Evolutionary conservation across 2,329 filamentous ascomycete genomes (phyloP).

Genomic region (Colletotrichum abscissum): DNA sequence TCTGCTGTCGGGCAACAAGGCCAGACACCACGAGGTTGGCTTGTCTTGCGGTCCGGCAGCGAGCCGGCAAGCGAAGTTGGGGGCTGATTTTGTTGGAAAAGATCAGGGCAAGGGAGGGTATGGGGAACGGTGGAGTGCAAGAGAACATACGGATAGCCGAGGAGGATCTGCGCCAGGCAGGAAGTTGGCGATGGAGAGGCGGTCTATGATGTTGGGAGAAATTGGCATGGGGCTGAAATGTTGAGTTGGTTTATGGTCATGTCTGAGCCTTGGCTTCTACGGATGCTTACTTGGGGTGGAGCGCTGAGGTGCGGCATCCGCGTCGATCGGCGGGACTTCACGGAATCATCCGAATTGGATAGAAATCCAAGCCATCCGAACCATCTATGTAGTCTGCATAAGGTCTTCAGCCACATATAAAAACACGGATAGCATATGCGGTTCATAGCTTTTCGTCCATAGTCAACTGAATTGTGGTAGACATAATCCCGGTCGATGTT

Average conservation of each 20-base stretch:
- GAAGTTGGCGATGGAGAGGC: neutral
- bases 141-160: neutral
- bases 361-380: neutral
- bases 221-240: neutral
- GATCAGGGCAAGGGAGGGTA: neutral
- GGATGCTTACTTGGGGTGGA: neutral
- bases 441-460: neutral
- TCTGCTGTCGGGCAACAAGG: neutral
- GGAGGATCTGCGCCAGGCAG: neutral
- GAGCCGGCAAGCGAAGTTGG: neutral
- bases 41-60: neutral
- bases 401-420: neutral
- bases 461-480: neutral
- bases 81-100: neutral
- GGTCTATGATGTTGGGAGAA: neutral
- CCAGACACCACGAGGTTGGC: neutral
- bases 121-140: neutral
- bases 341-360: neutral
- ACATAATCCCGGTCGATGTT: neutral
- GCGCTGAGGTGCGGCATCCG: neutral
- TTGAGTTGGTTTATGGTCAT: neutral
- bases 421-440: neutral
- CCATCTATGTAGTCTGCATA: neutral
- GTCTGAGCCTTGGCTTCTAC: neutral
- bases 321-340: neutral